A percentile compares a stretch with the other conserved stretches of the same genome.
Conservation (phyloP, 768 basidiomycete genomes). For the Hortiboletus campestris region DNA sequence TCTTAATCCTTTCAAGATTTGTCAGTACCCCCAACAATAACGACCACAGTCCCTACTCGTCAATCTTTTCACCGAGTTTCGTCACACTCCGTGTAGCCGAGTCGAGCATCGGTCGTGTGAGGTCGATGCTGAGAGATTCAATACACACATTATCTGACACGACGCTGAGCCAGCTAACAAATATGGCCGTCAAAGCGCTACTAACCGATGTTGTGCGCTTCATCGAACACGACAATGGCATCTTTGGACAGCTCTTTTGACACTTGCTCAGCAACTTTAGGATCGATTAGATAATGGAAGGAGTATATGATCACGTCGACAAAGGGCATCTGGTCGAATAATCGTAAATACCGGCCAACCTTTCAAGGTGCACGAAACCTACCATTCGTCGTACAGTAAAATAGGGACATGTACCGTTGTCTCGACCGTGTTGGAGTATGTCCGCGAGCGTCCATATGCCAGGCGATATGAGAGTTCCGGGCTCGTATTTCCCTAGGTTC, state of each 20-base stretch:
- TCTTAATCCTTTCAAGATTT: constrained; percentile 70
- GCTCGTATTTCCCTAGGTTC: constrained; percentile 81
- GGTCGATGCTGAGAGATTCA: constrained; percentile 94
- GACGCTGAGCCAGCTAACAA: constrained; percentile 1
- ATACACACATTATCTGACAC: constrained; percentile 92
- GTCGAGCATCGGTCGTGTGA: constrained; percentile 97
- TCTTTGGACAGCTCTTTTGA: constrained; percentile 98
- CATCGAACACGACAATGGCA: constrained; percentile 98
- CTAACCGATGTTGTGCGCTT: constrained; percentile 97
- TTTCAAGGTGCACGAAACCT: constrained; percentile 18
- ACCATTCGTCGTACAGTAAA: constrained; percentile 97
- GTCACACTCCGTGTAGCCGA: constrained; percentile 86
- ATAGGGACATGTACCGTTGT: constrained; percentile 89
- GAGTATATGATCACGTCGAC: constrained; percentile 97
- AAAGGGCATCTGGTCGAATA: constrained; percentile 79
- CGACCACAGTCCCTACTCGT: constrained; percentile 62
- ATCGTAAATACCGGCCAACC: background rate
- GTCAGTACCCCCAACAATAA: constrained; percentile 3
- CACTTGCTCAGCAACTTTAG: constrained; percentile 98
- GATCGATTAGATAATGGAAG: constrained; percentile 97
- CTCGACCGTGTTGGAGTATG: constrained; percentile 82
- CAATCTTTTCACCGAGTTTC: constrained; percentile 87
- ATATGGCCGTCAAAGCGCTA: background rate
- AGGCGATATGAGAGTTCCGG: constrained; percentile 75
- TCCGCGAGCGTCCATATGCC: constrained; percentile 96